Evolutionary conservation across 176 grass and related monocot genomes (phyloP).

Genomic region (Pontederia crassipes): DNA sequence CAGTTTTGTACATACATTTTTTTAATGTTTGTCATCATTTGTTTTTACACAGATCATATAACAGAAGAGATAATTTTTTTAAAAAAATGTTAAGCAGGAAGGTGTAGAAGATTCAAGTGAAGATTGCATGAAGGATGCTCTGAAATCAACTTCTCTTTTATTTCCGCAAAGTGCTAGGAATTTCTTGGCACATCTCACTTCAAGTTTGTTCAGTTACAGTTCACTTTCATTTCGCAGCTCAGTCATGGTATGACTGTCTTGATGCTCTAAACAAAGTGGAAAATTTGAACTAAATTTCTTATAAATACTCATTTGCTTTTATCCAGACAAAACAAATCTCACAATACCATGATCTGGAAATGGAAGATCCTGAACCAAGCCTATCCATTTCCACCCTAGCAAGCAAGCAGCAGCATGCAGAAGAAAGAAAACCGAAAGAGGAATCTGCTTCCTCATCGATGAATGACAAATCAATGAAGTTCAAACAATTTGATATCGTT

Average conservation of each 20-base stretch:
- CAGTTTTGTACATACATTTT: not conserved
- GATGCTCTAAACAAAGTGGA: constrained; percentile 1
- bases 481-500: constrained; percentile 66
- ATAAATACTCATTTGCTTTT: not conserved
- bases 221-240: constrained; percentile 28
- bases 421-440: constrained; percentile 28
- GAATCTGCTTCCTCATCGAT: constrained; percentile 30
- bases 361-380: constrained; percentile 34
- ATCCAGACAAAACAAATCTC: constrained; percentile 36
- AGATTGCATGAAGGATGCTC: constrained; percentile 33
- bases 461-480: constrained; percentile 29
- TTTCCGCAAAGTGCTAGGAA: constrained; percentile 44
- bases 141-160: constrained; percentile 39
- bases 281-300: constrained; percentile 1
- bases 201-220: constrained; percentile 45
- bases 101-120: constrained; percentile 39
- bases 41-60: too few species aligned
- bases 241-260: constrained; percentile 20
- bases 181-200: constrained; percentile 50
- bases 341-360: constrained; percentile 47
- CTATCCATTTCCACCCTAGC: constrained; percentile 25
- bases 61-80: constrained; percentile 4
- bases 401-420: constrained; percentile 17
- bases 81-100: constrained; percentile 27
- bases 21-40: not conserved